phyloP scores from a whole-genome alignment of 192 early-diverging fungal genomes.

The Umbelopsis vinacea region DNA sequence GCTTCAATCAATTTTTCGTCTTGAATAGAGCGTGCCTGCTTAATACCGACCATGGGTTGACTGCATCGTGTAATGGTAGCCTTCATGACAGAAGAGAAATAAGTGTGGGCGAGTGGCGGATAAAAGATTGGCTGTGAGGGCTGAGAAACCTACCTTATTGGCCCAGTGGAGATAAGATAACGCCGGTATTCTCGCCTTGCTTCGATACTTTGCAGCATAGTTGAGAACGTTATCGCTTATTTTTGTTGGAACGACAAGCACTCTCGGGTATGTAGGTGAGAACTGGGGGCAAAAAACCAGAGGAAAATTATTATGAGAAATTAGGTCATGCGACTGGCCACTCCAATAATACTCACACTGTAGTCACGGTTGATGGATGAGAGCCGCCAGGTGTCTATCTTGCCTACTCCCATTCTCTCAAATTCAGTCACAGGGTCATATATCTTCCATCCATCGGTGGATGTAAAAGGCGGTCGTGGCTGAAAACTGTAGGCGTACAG shows the following conservation, averaged over 20 bases:
- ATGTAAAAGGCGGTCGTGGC: conserved; percentile 46
- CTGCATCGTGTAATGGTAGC: conserved; percentile 91
- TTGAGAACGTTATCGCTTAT: conserved; percentile 91
- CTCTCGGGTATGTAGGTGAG: conserved; percentile 86
- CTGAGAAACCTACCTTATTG: conserved; percentile 62
- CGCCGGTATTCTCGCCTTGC: conserved; percentile 88
- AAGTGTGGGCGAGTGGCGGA: background rate
- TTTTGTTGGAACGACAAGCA: conserved; percentile 80
- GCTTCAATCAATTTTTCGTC: conserved; percentile 96
- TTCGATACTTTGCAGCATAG: conserved; percentile 88
- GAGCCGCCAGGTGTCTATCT: conserved; percentile 77
- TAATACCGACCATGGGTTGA: conserved; percentile 97
- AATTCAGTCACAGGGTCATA: conserved; percentile 84
- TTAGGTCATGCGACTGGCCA: background rate
- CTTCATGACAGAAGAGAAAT: conserved; percentile 30
- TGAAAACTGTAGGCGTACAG: conserved; percentile 82
- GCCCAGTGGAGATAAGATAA: conserved; percentile 87
- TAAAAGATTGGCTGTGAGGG: too few species aligned
- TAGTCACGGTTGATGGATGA: conserved; percentile 77
- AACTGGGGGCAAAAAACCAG: conserved; percentile 59
- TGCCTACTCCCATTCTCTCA: conserved; percentile 81
- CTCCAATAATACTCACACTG: conserved; percentile 46
- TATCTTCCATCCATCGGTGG: conserved; percentile 65
- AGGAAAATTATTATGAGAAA: conserved; percentile 13
- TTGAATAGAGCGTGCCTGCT: conserved; percentile 92